phyloP scores from a whole-genome alignment of 2,329 filamentous ascomycete species.

The Cladosporium halotolerans region DNA sequence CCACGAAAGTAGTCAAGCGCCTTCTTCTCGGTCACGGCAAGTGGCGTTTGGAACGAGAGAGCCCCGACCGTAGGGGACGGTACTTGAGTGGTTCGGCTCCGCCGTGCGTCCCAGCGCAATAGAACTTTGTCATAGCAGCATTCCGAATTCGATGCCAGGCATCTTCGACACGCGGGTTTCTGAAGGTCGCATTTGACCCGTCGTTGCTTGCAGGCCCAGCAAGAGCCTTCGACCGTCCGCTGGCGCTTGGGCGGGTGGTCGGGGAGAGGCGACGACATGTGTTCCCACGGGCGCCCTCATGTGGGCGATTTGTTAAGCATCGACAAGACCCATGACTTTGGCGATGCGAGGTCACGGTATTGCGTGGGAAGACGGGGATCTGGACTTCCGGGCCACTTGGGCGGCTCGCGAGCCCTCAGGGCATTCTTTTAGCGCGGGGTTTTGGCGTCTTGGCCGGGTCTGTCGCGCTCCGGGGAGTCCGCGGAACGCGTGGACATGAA shows the following conservation, averaged over 20 bases:
- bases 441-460: too few species aligned
- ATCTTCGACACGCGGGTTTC: constrained; percentile 29
- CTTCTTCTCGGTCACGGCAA: constrained; percentile 7
- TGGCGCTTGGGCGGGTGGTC: constrained; percentile 9
- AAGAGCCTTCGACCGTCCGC: constrained; percentile 19
- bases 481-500: too few species aligned
- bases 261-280: constrained; percentile 8
- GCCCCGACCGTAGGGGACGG: constrained; percentile 2
- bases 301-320: background rate
- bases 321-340: background rate
- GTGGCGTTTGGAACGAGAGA: constrained; percentile 11
- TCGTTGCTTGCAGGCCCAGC: constrained; percentile 44
- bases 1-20: constrained; percentile 9
- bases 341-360: background rate
- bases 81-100: background rate
- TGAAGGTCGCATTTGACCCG: constrained; percentile 39
- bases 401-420: too few species aligned
- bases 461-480: too few species aligned
- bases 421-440: too few species aligned
- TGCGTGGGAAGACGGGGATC: background rate
- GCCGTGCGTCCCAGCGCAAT: constrained; percentile 5
- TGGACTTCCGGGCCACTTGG: too few species aligned
- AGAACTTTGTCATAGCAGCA: constrained; percentile 10
- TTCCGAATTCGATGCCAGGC: constrained; percentile 1
- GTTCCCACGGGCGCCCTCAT: constrained; percentile 5